Base-by-base conservation (phyloP, 441 rosid genomes). In the Populus hybrid region DNA sequence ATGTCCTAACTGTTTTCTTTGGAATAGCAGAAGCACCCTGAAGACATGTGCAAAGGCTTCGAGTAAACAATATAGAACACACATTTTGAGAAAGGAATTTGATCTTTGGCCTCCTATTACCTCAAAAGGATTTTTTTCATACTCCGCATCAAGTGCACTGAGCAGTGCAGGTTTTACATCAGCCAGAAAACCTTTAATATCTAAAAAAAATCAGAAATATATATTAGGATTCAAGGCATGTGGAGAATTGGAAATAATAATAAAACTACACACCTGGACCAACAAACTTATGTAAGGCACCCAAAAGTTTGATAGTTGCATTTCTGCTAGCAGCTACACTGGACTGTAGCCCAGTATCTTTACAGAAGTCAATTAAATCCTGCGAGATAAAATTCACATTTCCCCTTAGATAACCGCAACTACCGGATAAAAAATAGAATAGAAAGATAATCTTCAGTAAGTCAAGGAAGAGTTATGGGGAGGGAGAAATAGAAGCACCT, bases 311-410 rank as follows among this genome's bases (percentile, higher is more conserved):
- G 74, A 97, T 94, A 68, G 99, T 95, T 68, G 99, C 94, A 89
- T 97, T 97, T 89, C 99, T 92, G 76, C 96, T 97, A 77, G 99
- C 99, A 45, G 99, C 97, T 78, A 94, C 89, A 86, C 99, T 97
- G 71, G 99, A 97, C 87, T 97, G 99, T 83, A 97, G 82, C 75
- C 99, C 99, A 77, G 86, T 87, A 81, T 94, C 99, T 91, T 97
- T 95, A 86, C 98, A 97, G 82, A 97, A 95, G 82, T 95, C 98
- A 83, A 95, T 91, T 79, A 97, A 82, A 83, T 92, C 99, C 99
- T 97, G 90, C 75, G 76, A 79, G 80, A 74, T 18, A 50, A 77
- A 28, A 29, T 77, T 35, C 45, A 45, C 29, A 59, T 9, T 53
- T 70, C 79, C 6, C 68, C 72, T 74, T 20, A 29, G 24, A 61